These are phyloP conservation scores for Neurospora hispaniola DNA, from an alignment of 495 filamentous ascomycete species.

Conservation along the genomic window DNA sequence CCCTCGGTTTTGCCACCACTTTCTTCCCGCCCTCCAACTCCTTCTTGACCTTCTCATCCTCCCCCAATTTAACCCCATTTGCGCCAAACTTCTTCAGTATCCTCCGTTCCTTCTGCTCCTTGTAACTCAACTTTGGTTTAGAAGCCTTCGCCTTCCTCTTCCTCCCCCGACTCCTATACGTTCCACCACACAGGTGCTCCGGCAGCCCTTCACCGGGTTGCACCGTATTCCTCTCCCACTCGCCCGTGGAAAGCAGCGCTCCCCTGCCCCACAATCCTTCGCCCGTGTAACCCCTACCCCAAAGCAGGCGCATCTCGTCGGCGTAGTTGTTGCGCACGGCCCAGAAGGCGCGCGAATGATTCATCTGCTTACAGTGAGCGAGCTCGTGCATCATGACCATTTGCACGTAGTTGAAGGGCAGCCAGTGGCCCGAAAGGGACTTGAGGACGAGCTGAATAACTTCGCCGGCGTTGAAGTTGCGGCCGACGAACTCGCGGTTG, in stretches of 20 bases:
- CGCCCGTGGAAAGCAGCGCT: conserved; percentile 44
- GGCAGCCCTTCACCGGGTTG: conserved; percentile 43
- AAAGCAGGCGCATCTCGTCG: conserved; percentile 50
- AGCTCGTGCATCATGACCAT: conserved; percentile 83
- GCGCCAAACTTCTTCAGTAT: conserved; percentile 68
- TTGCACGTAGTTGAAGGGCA: conserved; percentile 65
- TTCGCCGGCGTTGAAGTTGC: conserved; percentile 81
- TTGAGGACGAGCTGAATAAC: conserved; percentile 69
- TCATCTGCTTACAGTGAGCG: conserved; percentile 78
- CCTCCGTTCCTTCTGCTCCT: conserved; percentile 51
- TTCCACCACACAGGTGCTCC: conserved; percentile 59
- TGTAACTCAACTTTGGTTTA: conserved; percentile 40
- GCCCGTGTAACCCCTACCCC: conserved; percentile 55
- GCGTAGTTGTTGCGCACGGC: conserved; percentile 57
- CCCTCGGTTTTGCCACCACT: conserved; percentile 51
- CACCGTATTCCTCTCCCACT: conserved; percentile 42
- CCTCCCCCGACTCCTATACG: conserved; percentile 43
- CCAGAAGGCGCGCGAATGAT: conserved; percentile 67
- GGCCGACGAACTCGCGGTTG: conserved; percentile 64
- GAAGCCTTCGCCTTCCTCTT: conserved; percentile 43
- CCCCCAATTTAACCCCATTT: conserved; percentile 55
- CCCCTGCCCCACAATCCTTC: conserved; percentile 72
- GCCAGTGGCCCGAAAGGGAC: conserved; percentile 52
- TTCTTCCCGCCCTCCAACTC: conserved; percentile 56
- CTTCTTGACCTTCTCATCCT: conserved; percentile 48